Base-by-base conservation (phyloP, 805 yeast species). In the Saccharomycopsis lassenensis region DNA sequence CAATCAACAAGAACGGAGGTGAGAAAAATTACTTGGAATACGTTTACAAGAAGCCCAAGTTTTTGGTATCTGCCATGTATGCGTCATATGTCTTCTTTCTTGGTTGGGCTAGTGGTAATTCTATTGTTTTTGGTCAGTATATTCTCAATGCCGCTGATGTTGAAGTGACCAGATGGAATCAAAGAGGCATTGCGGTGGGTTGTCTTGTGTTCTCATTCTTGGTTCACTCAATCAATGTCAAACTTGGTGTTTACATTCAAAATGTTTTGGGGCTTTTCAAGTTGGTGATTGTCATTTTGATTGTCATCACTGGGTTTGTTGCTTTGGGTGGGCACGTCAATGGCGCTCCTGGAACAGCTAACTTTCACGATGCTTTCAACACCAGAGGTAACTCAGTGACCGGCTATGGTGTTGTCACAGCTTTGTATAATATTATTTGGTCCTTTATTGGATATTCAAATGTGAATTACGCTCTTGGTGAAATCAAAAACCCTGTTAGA, bases 41-140 rank as follows among this genome's bases (percentile, higher is more conserved):
- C 47, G 70, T 80, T 33, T 83, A 65, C 59, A 65, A 63, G 33
- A 73, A 69, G 47, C 94, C 94, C 28, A 68, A 62, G 52, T 80
- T 77, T 51, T 62, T 83, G 41, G 67, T 77, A 31, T 75, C 82
- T 19, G 71, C 69, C 14, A 63, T 71, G 61, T 75, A 71, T 45
- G 86, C 84, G 0, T 62, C 86, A 2, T 78, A 80, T 50, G 74
- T 76, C 12, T 74, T 83, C 50, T 67, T 80, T 49, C 61, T 83
- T 33, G 91, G 91, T 24, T 83, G 87, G 84, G 87, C 94, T 16
- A 75, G 91, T 7, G 83, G 87, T 55, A 80, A 81, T 55, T 77
- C 87, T 15, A 73, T 80, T 34, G 83, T 80, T 24, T 79, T 79
- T 45, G 93, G 93, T 21, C 79, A 77, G 51, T 82, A 79, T 58